Base-by-base conservation (phyloP, 176 grass and related monocot species). In the Cymbopogon citratus region DNA sequence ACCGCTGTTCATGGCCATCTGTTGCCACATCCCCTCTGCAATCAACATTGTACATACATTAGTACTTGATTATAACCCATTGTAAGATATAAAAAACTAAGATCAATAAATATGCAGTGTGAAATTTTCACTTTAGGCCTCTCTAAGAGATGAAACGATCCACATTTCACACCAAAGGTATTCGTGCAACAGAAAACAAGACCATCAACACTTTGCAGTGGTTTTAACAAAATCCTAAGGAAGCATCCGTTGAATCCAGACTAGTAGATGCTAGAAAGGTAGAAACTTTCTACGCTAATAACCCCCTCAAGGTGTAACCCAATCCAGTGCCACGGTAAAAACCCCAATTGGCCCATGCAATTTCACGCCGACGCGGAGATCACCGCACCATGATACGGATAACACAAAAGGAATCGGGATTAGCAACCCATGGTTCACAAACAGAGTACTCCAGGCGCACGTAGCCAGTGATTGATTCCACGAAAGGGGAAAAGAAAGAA, bases 11-110 rank as follows among this genome's bases (percentile, higher is more conserved):
- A 92, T 85, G 64, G 80, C 83, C 87, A 93, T 87, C 82, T 96
- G 91, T 56, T 91, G 91, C 97, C 97, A 96, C 87, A 96, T 90
- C 64, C 84, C 77, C 76, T 94, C 97, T 99, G 91, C 82, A 85
- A 73, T 54, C 41, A 75, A 41, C 41, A 81, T 80, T 49, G 49
- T 31, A 68, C 34, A 71, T 14, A 56, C n/a, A 16, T 71, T 73
- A 6, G 16, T 8, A n/a, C n/a, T 69, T 51, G 51, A 57, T 31
- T 25, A 49, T 9, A 41, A 78, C 40, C 48, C 28, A 76, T 9
- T 26, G 40, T 9, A 78, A 39, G 14, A 33, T 61, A 21, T 10
- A 68, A 60, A 0, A 85, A 78, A 61, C 5, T 6, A 23, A 70
- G 13, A 82, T 66, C 59, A 61, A 39, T 16, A 62, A 19, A 24